Evolutionary conservation across 2,329 filamentous ascomycete genomes (phyloP).

Genomic region (Diaporthe ampelina): DNA sequence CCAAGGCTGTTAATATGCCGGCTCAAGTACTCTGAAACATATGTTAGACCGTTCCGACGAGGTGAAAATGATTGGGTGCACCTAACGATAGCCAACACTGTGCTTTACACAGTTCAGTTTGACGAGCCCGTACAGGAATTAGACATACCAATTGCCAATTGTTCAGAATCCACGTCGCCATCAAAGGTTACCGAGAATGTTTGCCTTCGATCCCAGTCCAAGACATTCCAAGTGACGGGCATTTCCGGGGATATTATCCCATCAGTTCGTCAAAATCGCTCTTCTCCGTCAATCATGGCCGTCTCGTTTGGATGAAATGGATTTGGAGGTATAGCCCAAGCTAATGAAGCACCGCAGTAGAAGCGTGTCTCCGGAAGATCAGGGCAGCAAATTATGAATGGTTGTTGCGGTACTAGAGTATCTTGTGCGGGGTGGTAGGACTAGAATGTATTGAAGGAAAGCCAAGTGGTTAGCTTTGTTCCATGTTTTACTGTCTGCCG

Average conservation of each 20-base stretch:
- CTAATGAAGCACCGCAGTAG: too few relatives aligned
- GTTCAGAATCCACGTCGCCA: background rate
- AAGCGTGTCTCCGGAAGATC: too few relatives aligned
- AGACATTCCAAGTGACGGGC: background rate
- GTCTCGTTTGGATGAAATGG: background rate
- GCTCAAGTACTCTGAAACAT: background rate
- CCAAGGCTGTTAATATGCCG: background rate
- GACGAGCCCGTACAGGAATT: background rate
- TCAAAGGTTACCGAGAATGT: background rate
- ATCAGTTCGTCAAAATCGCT: background rate
- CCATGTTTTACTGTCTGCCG: too few relatives aligned
- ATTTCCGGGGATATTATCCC: background rate
- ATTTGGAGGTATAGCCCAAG: too few relatives aligned
- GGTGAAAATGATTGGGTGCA: background rate
- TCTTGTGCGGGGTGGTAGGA: too few relatives aligned
- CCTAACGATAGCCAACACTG: too few relatives aligned
- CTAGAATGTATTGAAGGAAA: too few relatives aligned
- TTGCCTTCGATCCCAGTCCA: background rate
- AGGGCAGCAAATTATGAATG: too few relatives aligned
- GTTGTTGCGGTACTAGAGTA: too few relatives aligned
- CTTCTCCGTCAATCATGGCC: background rate
- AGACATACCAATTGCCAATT: background rate
- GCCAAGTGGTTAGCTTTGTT: too few relatives aligned
- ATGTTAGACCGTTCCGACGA: background rate
- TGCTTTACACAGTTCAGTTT: too few relatives aligned